Evolutionary conservation across 257 asterid species (phyloP).

Genomic region (Solanum chiquidenum): DNA sequence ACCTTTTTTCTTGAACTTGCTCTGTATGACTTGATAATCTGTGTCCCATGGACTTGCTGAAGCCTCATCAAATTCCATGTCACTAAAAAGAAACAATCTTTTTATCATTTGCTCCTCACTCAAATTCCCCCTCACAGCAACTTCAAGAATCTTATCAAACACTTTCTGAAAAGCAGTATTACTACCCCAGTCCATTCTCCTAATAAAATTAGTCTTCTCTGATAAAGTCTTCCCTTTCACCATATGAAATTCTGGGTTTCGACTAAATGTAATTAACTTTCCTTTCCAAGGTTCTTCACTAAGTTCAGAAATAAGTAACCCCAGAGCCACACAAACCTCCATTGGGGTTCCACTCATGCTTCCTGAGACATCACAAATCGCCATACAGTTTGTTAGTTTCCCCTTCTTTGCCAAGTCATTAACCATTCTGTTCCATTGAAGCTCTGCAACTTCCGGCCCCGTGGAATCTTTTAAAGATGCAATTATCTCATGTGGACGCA

Average conservation of each 20-base stretch:
- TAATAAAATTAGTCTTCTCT: neutral
- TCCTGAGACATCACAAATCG: neutral
- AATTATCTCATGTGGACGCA: conserved; percentile 1
- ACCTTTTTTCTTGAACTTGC: neutral
- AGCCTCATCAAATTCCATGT: neutral
- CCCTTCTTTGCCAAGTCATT: neutral
- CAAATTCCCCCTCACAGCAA: neutral
- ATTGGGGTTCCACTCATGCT: neutral
- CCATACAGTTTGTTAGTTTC: neutral
- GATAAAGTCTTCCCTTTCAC: neutral
- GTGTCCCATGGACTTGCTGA: neutral
- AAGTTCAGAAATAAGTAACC: neutral
- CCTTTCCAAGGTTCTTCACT: conserved; percentile 1
- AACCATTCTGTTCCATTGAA: neutral
- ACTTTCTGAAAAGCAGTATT: neutral
- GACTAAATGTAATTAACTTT: neutral
- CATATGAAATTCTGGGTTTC: neutral
- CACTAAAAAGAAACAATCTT: neutral
- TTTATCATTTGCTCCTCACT: neutral
- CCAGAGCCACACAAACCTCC: neutral
- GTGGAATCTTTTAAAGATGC: neutral
- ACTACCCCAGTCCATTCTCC: neutral
- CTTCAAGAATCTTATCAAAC: neutral
- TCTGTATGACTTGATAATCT: neutral
- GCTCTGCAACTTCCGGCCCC: neutral